Base-by-base conservation (phyloP, 1,284 basidiomycete genomes). In the Cryptococcus sp. region DNA sequence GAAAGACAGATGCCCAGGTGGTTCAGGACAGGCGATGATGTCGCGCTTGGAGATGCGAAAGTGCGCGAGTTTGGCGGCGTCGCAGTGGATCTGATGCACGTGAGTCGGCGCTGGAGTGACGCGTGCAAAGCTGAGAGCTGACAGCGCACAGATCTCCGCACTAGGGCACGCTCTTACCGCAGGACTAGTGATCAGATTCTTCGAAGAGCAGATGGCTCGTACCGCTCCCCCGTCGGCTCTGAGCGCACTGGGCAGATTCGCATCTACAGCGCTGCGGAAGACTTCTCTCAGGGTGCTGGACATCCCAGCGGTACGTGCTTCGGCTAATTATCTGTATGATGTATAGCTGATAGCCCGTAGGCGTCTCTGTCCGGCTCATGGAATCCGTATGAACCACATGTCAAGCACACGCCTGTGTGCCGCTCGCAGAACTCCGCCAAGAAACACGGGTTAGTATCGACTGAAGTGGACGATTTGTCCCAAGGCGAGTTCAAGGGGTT, bases 1-100 rank as follows among this genome's bases (percentile, higher is more conserved):
- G 63, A 73, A 19, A 53, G 51, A n/a, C 63, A 72, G 51, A 65
- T 73, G 47, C 71, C 73, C 13, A 66, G 66, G 35, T 78, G 76
- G 76, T 78, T 78, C 62, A 61, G 76, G 22, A 76, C 74, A 0
- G 74, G 72, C 6, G 62, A 64, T 0, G 71, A 69, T 42, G 64
- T 74, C 0, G 50, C 57, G 2, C 47, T 69, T 44, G 67, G 67
- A 11, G 76, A 78, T 57, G 61, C 66, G 17, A 78, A 78, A 58
- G 74, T 75, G 15, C 58, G 68, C 47, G 62, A 69, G 50, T 72
- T 69, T 69, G 72, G 74, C 1, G 73, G 73, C 1, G 56, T 67
- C 7, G 56, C 70, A 15, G 76, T 78, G 10, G 76, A 78, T 51
- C 59, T 78, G 38, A 74, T 78, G 72, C 75, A 77, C 53, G 74